Evolutionary conservation across 2,329 filamentous ascomycete species (phyloP), one percentile per base, ranked within the genome.

Genomic region (Trichoderma gracile): DNA sequence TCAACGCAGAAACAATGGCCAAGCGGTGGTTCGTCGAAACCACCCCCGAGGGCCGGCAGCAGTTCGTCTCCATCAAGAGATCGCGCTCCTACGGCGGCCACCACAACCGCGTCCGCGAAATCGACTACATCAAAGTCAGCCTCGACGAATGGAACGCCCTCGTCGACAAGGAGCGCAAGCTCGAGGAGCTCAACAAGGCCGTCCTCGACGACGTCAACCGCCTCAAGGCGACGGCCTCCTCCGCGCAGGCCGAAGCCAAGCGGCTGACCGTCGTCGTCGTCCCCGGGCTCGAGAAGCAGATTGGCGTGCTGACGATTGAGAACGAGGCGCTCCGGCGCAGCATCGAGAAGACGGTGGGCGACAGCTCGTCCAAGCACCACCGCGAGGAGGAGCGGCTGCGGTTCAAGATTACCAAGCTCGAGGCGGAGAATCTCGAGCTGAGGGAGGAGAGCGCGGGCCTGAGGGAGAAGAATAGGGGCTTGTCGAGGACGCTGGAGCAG

Each of bases 11-110:
- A 52, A 50, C 46, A 14, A 78, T 79, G 77, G 73, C 76, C 65
- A 71, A 72, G 64, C 74, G 73, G 23, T 76, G 73, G 68, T 78
- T 73, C 58, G 68, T 79, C 66, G 77, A 79, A 67, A 75, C 74
- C 15, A 69, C 70, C 7, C 67, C 75, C 12, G 69, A 72, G 14
- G 78, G 77, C 19, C 72, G 69, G 42, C 70, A 71, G 33, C 77
- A 78, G 64, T 77, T 77, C 61, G 76, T 80, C 25, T 71, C 74
- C 49, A 67, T 79, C 72, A 79, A 78, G 69, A 75, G 76, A 61
- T 78, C 77, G 19, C 73, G 73, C 63, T 78, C 77, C 3, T 73
- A 77, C 21, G 63, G 67, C 50, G 71, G 76, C 45, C 69, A 73
- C 52, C 71, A 73, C 59, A 71, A 72, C 53, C 73, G 73, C 56